phyloP scores from a whole-genome alignment of 75 land plant genomes.

The Picea glauca region DNA sequence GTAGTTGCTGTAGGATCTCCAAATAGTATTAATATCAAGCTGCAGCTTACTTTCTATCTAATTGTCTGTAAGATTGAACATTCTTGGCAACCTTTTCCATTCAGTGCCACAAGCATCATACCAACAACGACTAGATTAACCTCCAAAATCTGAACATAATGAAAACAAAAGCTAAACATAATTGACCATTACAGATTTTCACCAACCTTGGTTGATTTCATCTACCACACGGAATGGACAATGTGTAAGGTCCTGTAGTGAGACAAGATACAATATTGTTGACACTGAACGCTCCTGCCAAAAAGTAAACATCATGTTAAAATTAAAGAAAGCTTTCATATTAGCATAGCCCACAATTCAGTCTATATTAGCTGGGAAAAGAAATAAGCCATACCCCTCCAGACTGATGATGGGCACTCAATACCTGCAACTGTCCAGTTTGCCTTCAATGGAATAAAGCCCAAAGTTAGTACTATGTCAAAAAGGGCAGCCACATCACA shows the following conservation, averaged over 20 bases:
- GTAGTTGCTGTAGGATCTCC: neutral
- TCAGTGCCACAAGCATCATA: neutral
- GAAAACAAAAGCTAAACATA: neutral
- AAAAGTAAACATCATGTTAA: slow-evolving; percentile 6
- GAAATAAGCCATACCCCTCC: slow-evolving; percentile 74
- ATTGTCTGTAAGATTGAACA: neutral
- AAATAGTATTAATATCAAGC: neutral
- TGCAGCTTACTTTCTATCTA: neutral
- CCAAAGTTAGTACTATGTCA: too few species aligned
- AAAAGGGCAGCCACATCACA: too few species aligned
- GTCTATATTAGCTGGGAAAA: neutral
- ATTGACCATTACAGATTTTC: neutral
- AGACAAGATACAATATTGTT: slow-evolving; percentile 95
- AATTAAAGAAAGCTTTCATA: slow-evolving; percentile 1
- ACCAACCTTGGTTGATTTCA: slow-evolving; percentile 95
- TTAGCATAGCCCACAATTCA: neutral
- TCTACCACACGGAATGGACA: slow-evolving; percentile 99
- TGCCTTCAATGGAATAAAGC: slow-evolving; percentile 41
- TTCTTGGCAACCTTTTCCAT: neutral
- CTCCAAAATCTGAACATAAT: slow-evolving; percentile 1
- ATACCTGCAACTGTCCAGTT: slow-evolving; percentile 91
- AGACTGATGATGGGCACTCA: slow-evolving; percentile 98
- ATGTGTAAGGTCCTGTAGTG: slow-evolving; percentile 95
- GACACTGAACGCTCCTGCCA: slow-evolving; percentile 95
- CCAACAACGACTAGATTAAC: neutral